Conservation (phyloP, 805 yeast genomes). For the Candida qinlingensis region DNA sequence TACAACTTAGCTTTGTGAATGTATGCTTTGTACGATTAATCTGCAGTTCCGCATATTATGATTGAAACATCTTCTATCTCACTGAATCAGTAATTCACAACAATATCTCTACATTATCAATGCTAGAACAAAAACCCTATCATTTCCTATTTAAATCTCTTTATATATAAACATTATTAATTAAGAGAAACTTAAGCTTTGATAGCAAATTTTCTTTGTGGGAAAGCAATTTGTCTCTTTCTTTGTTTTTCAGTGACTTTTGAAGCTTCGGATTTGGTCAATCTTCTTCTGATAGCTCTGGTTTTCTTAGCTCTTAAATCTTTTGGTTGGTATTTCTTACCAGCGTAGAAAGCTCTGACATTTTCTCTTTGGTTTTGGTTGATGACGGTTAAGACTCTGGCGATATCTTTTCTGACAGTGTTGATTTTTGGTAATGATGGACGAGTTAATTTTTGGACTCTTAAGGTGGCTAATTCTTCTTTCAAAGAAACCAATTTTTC, state of each 20-base stretch:
- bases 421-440: constrained; percentile 94
- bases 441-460: constrained; percentile 90
- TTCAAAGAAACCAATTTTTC: constrained; percentile 91
- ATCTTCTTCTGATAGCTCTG: constrained; percentile 98
- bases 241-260: constrained; percentile 81
- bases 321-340: constrained; percentile 95
- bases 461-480: constrained; percentile 92
- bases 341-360: constrained; percentile 91
- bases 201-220: constrained; percentile 97
- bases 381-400: constrained; percentile 95
- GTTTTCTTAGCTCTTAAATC: constrained; percentile 99
- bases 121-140: constrained; percentile 17
- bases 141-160: constrained; percentile 22
- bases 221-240: constrained; percentile 94
- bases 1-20: not conserved
- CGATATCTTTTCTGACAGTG: constrained; percentile 97
- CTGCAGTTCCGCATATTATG: too few relatives aligned
- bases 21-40: too few relatives aligned
- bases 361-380: constrained; percentile 94
- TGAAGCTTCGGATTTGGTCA: constrained; percentile 81
- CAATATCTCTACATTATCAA: not conserved
- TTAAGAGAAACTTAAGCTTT: constrained; percentile 65
- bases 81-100: too few relatives aligned
- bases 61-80: too few relatives aligned
- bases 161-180: constrained; percentile 6